phyloP scores from a whole-genome alignment of 345 rosid genomes.

The Citrus reticulata region DNA sequence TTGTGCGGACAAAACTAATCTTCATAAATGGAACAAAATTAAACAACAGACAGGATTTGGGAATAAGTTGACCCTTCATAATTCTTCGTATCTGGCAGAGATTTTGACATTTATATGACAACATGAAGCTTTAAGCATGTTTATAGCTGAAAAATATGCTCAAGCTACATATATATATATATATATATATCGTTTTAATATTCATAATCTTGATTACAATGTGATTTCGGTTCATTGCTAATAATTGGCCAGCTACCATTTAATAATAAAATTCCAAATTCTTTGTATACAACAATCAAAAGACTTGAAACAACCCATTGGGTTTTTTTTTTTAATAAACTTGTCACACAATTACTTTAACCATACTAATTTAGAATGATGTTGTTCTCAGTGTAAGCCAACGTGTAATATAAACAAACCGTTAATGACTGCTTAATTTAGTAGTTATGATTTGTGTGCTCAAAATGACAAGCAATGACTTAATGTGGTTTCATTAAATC shows the following conservation, averaged over 20 bases:
- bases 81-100: neutral
- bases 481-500: constrained; percentile 10
- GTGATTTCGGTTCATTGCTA: neutral
- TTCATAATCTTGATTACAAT: too few relatives aligned
- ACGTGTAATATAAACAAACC: constrained; percentile 9
- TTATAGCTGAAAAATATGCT: neutral
- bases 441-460: constrained; percentile 16
- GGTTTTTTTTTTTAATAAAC: neutral
- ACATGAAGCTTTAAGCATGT: neutral
- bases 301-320: too few relatives aligned
- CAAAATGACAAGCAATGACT: constrained; percentile 34
- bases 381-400: constrained; percentile 1
- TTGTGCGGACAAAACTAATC: neutral
- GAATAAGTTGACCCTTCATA: neutral
- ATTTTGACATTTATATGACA: neutral
- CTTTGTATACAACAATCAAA: too few relatives aligned
- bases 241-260: constrained; percentile 10
- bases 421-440: neutral
- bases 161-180: neutral
- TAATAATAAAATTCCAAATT: neutral
- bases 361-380: constrained; percentile 10
- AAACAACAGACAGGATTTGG: neutral
- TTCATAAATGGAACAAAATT: neutral
- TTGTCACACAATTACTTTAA: constrained; percentile 13
- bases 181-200: too few relatives aligned